Evolutionary conservation across 208 protist genomes (phyloP).

Genomic region (Leishmania aethiopica): DNA sequence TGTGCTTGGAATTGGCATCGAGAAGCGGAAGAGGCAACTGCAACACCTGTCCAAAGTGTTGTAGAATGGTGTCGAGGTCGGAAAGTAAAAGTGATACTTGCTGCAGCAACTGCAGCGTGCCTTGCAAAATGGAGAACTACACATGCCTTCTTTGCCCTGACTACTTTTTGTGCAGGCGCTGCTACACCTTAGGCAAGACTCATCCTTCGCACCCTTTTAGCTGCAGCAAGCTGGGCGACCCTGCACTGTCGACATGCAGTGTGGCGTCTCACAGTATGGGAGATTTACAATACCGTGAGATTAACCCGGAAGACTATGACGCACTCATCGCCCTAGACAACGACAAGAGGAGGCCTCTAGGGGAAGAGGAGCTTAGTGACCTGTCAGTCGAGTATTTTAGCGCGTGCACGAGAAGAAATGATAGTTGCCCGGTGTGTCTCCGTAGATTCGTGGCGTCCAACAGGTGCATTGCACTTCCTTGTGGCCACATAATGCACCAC

Average conservation of each 20-base stretch:
- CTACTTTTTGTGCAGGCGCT: constrained; percentile 45
- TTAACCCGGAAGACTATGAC: constrained; percentile 86
- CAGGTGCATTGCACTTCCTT: constrained; percentile 58
- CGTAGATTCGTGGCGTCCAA: constrained; percentile 37
- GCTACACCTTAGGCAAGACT: constrained; percentile 33
- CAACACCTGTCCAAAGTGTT: background rate
- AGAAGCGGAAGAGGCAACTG: background rate
- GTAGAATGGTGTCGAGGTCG: background rate
- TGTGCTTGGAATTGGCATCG: constrained; percentile 25
- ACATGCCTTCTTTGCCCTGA: constrained; percentile 55
- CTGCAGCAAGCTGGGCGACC: background rate
- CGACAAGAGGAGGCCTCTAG: constrained; percentile 21
- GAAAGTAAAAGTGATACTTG: background rate
- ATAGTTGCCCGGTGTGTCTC: constrained; percentile 70
- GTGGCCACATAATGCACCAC: constrained; percentile 77
- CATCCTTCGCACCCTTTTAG: constrained; percentile 57
- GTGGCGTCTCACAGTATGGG: constrained; percentile 15
- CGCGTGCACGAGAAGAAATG: constrained; percentile 6
- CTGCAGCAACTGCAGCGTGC: constrained; percentile 21
- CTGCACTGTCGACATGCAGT: too few relatives aligned
- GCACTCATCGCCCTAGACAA: constrained; percentile 58
- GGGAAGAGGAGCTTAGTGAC: constrained; percentile 21
- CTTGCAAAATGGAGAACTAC: constrained; percentile 35
- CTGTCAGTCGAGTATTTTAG: constrained; percentile 18
- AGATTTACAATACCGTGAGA: constrained; percentile 66